Evolutionary conservation across 192 early-diverging fungal species (phyloP).

Genomic region (Entomortierella beljakovae): DNA sequence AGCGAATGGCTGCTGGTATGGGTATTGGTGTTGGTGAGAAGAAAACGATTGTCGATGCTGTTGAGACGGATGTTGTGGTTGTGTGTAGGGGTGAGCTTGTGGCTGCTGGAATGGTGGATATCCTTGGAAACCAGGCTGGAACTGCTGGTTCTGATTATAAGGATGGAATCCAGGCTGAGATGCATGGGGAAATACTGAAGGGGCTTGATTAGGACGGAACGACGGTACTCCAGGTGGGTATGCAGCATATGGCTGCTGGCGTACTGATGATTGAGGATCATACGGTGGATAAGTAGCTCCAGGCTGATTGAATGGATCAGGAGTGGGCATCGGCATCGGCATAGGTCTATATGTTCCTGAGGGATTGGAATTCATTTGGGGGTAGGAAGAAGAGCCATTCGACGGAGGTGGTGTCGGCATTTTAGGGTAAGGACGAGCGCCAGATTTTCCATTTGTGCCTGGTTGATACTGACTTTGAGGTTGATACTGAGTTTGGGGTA

Average conservation of each 20-base stretch:
- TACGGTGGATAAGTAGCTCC: background rate
- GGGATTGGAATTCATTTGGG: background rate
- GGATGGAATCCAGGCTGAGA: background rate
- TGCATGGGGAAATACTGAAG: background rate
- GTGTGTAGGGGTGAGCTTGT: background rate
- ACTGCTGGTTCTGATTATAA: background rate
- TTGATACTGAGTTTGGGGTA: background rate
- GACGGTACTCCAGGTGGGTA: conserved; percentile 3
- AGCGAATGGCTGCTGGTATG: background rate
- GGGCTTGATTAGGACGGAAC: background rate
- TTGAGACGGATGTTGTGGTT: background rate
- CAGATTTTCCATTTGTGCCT: background rate
- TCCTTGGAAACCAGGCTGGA: conserved; percentile 6
- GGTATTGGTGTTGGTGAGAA: background rate
- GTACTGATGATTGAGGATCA: conserved; percentile 1
- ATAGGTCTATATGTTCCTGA: background rate
- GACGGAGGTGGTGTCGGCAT: background rate
- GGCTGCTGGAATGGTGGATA: conserved; percentile 1
- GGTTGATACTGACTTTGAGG: conserved; percentile 16
- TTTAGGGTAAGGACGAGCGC: background rate
- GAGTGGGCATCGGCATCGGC: background rate
- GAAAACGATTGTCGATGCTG: background rate
- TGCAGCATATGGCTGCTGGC: background rate
- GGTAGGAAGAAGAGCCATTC: background rate
- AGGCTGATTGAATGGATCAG: background rate